phyloP scores from a whole-genome alignment of 306 rosid species.

The Cucurbita ficifolia region DNA sequence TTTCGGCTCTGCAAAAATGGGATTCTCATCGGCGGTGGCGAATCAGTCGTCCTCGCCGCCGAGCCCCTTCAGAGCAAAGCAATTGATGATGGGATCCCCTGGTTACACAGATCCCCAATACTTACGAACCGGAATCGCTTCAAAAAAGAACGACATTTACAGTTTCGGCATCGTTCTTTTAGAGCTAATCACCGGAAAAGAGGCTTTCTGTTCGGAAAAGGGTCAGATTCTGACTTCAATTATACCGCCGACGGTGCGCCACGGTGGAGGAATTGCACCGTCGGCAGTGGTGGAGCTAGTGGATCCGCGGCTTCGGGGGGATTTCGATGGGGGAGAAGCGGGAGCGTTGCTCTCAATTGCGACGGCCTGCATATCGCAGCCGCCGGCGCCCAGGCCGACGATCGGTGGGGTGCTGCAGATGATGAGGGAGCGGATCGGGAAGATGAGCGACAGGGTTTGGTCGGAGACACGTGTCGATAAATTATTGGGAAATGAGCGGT shows the following conservation, averaged over 20 bases:
- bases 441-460: not conserved
- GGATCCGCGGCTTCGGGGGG: slow-evolving; percentile 17
- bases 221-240: slow-evolving; percentile 14
- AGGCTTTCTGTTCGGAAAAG: slow-evolving; percentile 20
- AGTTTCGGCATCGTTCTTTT: slow-evolving; percentile 29
- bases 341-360: slow-evolving; percentile 13
- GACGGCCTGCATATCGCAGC: slow-evolving; percentile 17
- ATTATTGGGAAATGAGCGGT: not conserved
- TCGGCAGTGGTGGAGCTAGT: slow-evolving; percentile 6
- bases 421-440: not conserved
- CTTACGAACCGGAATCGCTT: slow-evolving; percentile 33
- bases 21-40: slow-evolving; percentile 25
- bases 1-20: slow-evolving; percentile 39
- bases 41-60: not conserved
- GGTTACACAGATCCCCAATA: slow-evolving; percentile 46
- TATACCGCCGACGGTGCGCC: not conserved
- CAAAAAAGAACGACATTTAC: slow-evolving; percentile 41
- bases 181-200: slow-evolving; percentile 30
- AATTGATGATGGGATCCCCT: slow-evolving; percentile 39
- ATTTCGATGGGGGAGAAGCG: slow-evolving; percentile 24
- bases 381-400: slow-evolving; percentile 28
- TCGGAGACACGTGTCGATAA: not conserved
- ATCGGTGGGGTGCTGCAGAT: slow-evolving; percentile 13
- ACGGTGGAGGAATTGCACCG: not conserved
- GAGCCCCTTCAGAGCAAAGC: slow-evolving; percentile 8